These are phyloP conservation scores for Rhypophila decipiens DNA, from an alignment of 495 filamentous ascomycete species.

Conservation along the genomic window DNA sequence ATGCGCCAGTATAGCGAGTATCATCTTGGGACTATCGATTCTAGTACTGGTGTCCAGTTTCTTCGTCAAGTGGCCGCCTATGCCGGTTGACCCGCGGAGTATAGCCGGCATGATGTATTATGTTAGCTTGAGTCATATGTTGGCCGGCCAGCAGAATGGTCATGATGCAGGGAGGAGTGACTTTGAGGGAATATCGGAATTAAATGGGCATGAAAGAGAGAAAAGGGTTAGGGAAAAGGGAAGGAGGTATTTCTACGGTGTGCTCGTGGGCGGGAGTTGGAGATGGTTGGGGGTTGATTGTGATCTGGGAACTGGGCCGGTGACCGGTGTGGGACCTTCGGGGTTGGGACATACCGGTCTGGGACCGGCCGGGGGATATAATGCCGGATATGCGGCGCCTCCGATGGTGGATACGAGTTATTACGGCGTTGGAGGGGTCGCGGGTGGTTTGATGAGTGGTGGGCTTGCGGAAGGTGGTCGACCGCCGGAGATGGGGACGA, in stretches of 20 bases:
- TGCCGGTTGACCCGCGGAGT: constrained; percentile 29
- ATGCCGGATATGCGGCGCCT: too few species aligned
- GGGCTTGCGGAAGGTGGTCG: too few species aligned
- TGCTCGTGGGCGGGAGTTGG: constrained; percentile 12
- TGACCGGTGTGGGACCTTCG: too few species aligned
- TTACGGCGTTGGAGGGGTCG: too few species aligned
- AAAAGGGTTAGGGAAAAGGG: constrained; percentile 12
- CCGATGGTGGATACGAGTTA: constrained; percentile 14
- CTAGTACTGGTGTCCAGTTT: constrained; percentile 18
- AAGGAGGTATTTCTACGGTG: constrained; percentile 26
- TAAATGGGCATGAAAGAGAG: constrained; percentile 14
- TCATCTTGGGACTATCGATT: constrained; percentile 19
- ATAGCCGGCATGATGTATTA: constrained; percentile 29
- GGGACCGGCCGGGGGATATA: constrained; percentile 5
- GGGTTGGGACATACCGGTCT: constrained; percentile 5
- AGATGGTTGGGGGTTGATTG: constrained; percentile 22
- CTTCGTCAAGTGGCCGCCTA: constrained; percentile 24
- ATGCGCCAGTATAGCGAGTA: constrained; percentile 17
- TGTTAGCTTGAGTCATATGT: too few species aligned
- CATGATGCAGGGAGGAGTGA: constrained; percentile 18
- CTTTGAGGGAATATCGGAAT: constrained; percentile 20
- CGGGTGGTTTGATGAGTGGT: too few species aligned
- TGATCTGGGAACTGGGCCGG: too few species aligned
- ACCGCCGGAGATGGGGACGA: too few species aligned
- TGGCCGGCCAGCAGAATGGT: too few species aligned